phyloP scores from a whole-genome alignment of 2,329 filamentous ascomycete genomes.

The Aureobasidium namibiae region DNA sequence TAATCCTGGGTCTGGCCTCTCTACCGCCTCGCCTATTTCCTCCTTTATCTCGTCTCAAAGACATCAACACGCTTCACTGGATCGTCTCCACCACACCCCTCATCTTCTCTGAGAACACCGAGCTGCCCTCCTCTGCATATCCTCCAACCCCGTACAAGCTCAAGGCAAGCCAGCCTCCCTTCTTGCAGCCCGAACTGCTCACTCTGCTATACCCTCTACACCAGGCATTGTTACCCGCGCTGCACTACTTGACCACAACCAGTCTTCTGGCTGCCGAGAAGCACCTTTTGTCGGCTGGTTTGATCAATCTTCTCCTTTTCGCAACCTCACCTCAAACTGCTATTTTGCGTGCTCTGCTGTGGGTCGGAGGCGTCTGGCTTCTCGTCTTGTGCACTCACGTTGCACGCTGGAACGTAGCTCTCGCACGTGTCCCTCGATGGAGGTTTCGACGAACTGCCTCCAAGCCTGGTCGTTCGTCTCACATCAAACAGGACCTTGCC shows the following conservation, averaged over 20 bases:
- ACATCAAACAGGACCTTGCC: conserved; percentile 18
- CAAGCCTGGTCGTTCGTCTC: conserved; percentile 20
- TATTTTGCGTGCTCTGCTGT: conserved; percentile 37
- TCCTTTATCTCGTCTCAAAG: conserved; percentile 46
- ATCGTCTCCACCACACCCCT: conserved; percentile 63
- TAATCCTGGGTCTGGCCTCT: conserved; percentile 71
- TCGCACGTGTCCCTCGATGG: conserved; percentile 87
- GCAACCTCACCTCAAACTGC: conserved; percentile 52
- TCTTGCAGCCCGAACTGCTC: conserved; percentile 46
- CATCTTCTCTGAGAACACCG: conserved; percentile 40
- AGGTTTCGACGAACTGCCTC: conserved; percentile 34
- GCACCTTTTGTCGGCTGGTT: conserved; percentile 71
- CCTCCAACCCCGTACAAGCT: conserved; percentile 28
- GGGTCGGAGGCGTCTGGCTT: conserved; percentile 61
- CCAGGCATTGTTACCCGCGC: conserved; percentile 61
- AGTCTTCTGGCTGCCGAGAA: conserved; percentile 82
- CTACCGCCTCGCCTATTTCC: conserved; percentile 68
- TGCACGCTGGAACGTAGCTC: conserved; percentile 71
- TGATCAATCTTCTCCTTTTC: conserved; percentile 75
- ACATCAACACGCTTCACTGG: conserved; percentile 70
- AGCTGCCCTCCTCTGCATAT: conserved; percentile 27
- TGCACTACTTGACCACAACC: conserved; percentile 78
- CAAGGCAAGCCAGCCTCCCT: conserved; percentile 23
- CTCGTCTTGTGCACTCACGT: conserved; percentile 66
- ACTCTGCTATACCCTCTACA: conserved; percentile 74